phyloP scores from a whole-genome alignment of 169 alveolate species.

The Plasmodium cynomolgi region DNA sequence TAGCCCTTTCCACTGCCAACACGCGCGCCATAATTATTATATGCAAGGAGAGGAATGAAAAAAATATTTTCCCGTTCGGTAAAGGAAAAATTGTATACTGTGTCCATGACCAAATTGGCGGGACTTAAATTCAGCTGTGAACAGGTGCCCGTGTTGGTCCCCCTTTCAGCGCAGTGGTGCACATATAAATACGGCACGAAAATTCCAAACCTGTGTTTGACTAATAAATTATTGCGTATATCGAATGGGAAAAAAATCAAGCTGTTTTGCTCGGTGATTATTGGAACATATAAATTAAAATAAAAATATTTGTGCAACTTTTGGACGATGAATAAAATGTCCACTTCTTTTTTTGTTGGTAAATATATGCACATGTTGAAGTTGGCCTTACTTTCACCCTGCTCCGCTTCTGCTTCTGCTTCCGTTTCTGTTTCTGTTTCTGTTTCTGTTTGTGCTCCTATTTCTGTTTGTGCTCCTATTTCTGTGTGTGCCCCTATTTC shows the following conservation, averaged over 20 bases:
- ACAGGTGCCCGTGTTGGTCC: neutral
- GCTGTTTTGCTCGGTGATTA: conserved; percentile 22
- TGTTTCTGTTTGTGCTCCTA: neutral
- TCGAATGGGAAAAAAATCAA: conserved; percentile 57
- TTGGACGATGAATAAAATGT: conserved; percentile 47
- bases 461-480: neutral
- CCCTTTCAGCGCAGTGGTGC: neutral
- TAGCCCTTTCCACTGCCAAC: conserved; percentile 72
- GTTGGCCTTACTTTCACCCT: neutral
- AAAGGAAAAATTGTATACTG: conserved; percentile 15
- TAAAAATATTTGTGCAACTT: conserved; percentile 40
- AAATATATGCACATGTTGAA: conserved; percentile 56
- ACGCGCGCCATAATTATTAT: conserved; percentile 47
- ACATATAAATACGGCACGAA: conserved; percentile 41
- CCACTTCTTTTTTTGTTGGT: conserved; percentile 63
- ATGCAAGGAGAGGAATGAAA: conserved; percentile 56
- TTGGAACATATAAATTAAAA: conserved; percentile 38
- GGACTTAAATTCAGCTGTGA: conserved; percentile 20
- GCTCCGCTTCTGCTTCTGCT: neutral
- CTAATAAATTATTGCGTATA: conserved; percentile 24
- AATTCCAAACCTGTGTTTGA: conserved; percentile 32
- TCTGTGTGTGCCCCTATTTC: too few species aligned
- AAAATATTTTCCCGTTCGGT: conserved; percentile 21
- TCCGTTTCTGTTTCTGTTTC: neutral
- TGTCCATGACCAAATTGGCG: conserved; percentile 12